Evolutionary conservation across 805 yeast genomes (phyloP).

Genomic region (Deakozyma indianensis): DNA sequence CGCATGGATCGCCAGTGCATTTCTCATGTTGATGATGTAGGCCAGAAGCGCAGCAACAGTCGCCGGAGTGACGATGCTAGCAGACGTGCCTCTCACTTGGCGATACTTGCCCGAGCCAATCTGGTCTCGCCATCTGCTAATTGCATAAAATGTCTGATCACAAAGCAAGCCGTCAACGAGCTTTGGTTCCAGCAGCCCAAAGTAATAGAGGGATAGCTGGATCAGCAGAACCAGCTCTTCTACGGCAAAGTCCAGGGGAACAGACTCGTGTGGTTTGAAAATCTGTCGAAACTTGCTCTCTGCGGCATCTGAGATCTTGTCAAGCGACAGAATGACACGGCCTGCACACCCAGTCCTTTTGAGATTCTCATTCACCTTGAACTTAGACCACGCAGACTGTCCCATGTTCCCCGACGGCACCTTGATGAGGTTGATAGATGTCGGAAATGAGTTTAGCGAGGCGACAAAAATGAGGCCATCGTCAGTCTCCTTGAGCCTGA

Average conservation of each 20-base stretch:
- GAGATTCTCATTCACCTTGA: conserved; percentile 62
- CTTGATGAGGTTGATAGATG: conserved; percentile 55
- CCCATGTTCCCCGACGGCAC: conserved; percentile 28
- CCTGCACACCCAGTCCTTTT: conserved; percentile 74
- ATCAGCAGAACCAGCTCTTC: conserved; percentile 58
- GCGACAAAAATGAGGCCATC: conserved; percentile 61
- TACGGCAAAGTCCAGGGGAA: conserved; percentile 52
- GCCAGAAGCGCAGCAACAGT: conserved; percentile 75
- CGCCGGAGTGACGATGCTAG: conserved; percentile 24
- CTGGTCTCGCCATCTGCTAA: conserved; percentile 67
- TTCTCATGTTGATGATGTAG: conserved; percentile 50
- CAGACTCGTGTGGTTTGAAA: conserved; percentile 36
- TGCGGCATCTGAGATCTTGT: conserved; percentile 49
- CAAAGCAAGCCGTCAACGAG: conserved; percentile 81
- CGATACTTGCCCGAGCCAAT: conserved; percentile 32
- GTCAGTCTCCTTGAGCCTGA: conserved; percentile 51
- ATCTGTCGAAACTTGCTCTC: conserved; percentile 70
- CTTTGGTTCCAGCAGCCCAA: conserved; percentile 50
- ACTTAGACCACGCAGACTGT: conserved; percentile 37
- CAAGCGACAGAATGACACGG: conserved; percentile 57
- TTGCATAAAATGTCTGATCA: conserved; percentile 57
- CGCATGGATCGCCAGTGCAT: conserved; percentile 38
- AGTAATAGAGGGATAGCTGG: conserved; percentile 68
- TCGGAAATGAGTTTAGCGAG: conserved; percentile 67
- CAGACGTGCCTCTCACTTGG: not conserved